Evolutionary conservation across 2,329 filamentous ascomycete species (phyloP).

Genomic region (Phyllosticta capitalensis): DNA sequence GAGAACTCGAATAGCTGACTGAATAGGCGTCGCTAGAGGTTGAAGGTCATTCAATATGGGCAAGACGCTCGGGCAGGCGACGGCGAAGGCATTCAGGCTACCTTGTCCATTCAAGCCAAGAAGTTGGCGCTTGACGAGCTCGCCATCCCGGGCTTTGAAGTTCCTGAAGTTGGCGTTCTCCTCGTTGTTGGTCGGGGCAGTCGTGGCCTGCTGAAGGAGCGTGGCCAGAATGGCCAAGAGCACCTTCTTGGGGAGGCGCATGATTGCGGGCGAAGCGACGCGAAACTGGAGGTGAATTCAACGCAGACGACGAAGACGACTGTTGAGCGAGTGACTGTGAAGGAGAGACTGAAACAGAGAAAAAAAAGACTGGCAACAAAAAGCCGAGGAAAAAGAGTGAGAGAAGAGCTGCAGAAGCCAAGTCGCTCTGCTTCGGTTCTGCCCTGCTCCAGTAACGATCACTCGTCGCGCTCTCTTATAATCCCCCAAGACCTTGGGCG

Average conservation of each 20-base stretch:
- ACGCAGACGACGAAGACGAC: background rate
- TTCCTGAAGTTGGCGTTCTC: background rate
- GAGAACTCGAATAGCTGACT: background rate
- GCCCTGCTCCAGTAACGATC: background rate
- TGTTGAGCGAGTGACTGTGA: background rate
- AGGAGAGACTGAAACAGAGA: no score
- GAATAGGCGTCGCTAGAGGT: no score
- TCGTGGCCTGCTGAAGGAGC: slow-evolving; percentile 7
- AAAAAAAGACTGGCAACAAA: background rate
- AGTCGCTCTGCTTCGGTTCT: slow-evolving; percentile 2
- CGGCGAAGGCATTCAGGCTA: background rate
- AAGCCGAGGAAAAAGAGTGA: background rate
- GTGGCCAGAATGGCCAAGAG: slow-evolving; percentile 9
- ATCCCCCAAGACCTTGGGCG: background rate
- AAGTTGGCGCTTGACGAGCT: slow-evolving; percentile 3
- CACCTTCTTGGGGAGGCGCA: slow-evolving; percentile 7
- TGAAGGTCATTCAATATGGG: background rate
- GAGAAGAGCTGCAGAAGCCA: background rate
- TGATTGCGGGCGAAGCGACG: background rate
- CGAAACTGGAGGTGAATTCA: background rate
- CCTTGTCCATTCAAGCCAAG: background rate
- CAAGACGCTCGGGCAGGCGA: background rate
- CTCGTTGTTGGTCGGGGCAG: slow-evolving; percentile 3
- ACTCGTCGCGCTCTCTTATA: background rate
- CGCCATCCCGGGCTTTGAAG: background rate